phyloP scores from a whole-genome alignment of 805 yeast genomes.

The Priceomyces castillae region DNA sequence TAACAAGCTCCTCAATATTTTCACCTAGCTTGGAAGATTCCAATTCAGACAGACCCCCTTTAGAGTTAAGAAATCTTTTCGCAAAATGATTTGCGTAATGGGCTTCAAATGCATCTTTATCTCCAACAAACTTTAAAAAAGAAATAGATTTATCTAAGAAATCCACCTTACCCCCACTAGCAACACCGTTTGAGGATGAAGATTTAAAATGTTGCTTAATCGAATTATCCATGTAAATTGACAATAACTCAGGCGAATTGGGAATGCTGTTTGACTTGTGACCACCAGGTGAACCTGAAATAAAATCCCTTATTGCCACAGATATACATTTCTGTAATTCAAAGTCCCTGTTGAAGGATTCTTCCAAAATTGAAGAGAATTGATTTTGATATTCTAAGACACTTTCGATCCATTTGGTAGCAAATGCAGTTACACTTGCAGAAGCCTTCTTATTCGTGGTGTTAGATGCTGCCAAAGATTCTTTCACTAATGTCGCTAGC shows the following conservation, averaged over 20 bases:
- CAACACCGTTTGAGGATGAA: conserved; percentile 12
- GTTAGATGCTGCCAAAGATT: conserved; percentile 8
- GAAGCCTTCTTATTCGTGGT: conserved; percentile 12
- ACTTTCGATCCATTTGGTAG: conserved; percentile 65
- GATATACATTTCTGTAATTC: conserved; percentile 54
- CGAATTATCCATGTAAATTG: conserved; percentile 39
- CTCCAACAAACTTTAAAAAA: conserved; percentile 66
- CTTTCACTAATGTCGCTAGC: conserved; percentile 25
- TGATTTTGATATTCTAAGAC: conserved; percentile 52
- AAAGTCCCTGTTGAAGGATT: conserved; percentile 49
- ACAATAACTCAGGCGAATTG: conserved; percentile 39
- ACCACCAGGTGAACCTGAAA: conserved; percentile 44
- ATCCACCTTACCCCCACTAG: conserved; percentile 22
- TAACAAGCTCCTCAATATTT: conserved; percentile 68
- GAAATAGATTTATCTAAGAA: conserved; percentile 54
- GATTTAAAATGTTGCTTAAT: conserved; percentile 35
- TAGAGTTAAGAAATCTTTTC: conserved; percentile 55
- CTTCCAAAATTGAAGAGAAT: conserved; percentile 46
- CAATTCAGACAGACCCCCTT: conserved; percentile 18
- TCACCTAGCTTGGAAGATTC: conserved; percentile 33
- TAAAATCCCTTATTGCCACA: conserved; percentile 57
- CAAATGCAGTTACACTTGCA: conserved; percentile 45
- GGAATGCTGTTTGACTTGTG: conserved; percentile 37
- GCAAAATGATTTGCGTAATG: conserved; percentile 86
- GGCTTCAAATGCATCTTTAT: conserved; percentile 83